Evolutionary conservation across 192 early-diverging fungal genomes (phyloP).

Genomic region (Coemansia sp.): DNA sequence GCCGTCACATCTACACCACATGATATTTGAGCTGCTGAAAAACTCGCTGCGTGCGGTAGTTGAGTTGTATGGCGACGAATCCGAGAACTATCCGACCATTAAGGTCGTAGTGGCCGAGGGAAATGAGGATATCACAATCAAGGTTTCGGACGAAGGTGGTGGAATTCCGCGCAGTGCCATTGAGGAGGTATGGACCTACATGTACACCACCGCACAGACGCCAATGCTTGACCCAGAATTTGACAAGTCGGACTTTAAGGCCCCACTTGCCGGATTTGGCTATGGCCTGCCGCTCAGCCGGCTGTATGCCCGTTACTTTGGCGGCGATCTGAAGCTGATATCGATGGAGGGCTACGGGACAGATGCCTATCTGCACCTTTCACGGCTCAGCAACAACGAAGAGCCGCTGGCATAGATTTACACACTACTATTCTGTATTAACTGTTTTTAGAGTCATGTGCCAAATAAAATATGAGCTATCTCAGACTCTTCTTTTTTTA

Average conservation of each 20-base stretch:
- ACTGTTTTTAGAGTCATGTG: neutral
- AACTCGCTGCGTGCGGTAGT: conserved; percentile 95
- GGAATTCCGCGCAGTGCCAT: conserved; percentile 88
- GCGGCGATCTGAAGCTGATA: conserved; percentile 89
- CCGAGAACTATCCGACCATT: conserved; percentile 88
- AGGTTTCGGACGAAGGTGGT: conserved; percentile 93
- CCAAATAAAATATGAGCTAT: neutral
- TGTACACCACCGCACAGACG: conserved; percentile 80
- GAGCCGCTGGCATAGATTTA: conserved; percentile 70
- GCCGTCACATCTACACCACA: conserved; percentile 92
- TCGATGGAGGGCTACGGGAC: conserved; percentile 96
- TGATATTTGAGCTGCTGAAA: conserved; percentile 97
- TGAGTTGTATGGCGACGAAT: conserved; percentile 81
- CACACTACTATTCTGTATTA: neutral
- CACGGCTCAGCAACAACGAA: conserved; percentile 82
- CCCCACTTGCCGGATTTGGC: conserved; percentile 85
- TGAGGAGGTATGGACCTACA: conserved; percentile 92
- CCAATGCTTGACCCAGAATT: conserved; percentile 68
- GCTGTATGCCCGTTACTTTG: conserved; percentile 93
- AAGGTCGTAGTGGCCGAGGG: conserved; percentile 87
- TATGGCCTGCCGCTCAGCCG: conserved; percentile 89
- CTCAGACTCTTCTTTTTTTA: too few species aligned
- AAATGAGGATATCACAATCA: conserved; percentile 94
- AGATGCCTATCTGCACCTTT: conserved; percentile 93
- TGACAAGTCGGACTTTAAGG: conserved; percentile 74